A percentile compares a stretch with the other conserved stretches of the same genome.
These are phyloP conservation scores for Colletotrichum lentis DNA, from an alignment of 2,329 filamentous ascomycete genomes.

Conservation along the genomic window DNA sequence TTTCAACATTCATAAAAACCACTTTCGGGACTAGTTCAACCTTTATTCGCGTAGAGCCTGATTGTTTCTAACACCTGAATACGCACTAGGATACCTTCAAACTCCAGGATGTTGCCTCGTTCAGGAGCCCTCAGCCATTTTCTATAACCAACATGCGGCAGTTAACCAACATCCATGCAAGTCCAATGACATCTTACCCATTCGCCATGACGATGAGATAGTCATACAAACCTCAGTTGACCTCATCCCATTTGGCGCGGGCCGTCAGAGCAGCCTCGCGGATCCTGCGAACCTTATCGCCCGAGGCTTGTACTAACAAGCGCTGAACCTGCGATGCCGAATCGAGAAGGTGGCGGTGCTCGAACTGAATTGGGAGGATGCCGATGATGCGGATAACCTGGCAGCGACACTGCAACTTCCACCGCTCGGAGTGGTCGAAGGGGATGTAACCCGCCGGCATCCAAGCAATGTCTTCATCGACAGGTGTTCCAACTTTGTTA, in stretches of 20 bases:
- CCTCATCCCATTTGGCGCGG: slow-evolving; percentile 57
- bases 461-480: slow-evolving; percentile 43
- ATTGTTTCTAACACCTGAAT: slow-evolving; percentile 3
- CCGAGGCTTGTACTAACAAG: slow-evolving; percentile 60
- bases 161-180: neutral
- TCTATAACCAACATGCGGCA: neutral
- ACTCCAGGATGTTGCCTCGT: slow-evolving; percentile 21
- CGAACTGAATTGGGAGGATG: slow-evolving; percentile 58
- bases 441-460: slow-evolving; percentile 43
- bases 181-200: neutral
- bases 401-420: slow-evolving; percentile 51
- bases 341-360: slow-evolving; percentile 56
- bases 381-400: slow-evolving; percentile 58
- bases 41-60: neutral
- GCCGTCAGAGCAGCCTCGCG: slow-evolving; percentile 59
- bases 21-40: neutral
- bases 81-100: neutral
- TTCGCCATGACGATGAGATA: no score
- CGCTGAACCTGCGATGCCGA: slow-evolving; percentile 56
- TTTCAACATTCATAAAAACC: neutral
- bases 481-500: neutral
- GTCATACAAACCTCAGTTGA: slow-evolving; percentile 40
- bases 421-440: slow-evolving; percentile 24
- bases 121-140: neutral
- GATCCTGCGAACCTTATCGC: slow-evolving; percentile 62